Percentiles rank a stretch among this genome's conserved stretches.
Evolutionary conservation across 2,329 filamentous ascomycete genomes (phyloP).

Genomic region (Colletotrichum higginsianum): DNA sequence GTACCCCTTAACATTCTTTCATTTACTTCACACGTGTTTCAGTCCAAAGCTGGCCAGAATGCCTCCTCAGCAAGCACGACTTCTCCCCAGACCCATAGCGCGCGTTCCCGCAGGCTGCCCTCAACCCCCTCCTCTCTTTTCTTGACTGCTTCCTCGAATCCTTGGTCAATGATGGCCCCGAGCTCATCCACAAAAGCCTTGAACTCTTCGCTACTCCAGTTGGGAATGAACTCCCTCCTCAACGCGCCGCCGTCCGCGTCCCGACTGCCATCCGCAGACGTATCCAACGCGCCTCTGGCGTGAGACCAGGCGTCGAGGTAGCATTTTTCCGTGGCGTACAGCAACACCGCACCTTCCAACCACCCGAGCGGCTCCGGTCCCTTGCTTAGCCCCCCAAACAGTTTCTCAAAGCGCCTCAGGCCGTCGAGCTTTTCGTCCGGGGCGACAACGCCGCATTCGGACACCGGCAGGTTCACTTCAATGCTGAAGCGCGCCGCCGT

Average conservation of each 20-base stretch:
- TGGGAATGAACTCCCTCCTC: slow-evolving; percentile 75
- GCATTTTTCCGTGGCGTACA: slow-evolving; percentile 82
- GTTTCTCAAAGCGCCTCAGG: slow-evolving; percentile 56
- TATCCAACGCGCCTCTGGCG: slow-evolving; percentile 57
- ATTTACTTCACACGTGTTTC: not conserved
- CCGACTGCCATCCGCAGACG: slow-evolving; percentile 33
- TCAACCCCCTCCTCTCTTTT: slow-evolving; percentile 50
- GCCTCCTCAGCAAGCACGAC: slow-evolving; percentile 70
- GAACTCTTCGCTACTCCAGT: slow-evolving; percentile 77
- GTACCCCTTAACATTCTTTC: no score
- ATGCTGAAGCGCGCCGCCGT: slow-evolving; percentile 74
- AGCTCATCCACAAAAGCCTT: slow-evolving; percentile 70
- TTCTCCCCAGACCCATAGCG: slow-evolving; percentile 62
- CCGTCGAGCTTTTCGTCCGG: slow-evolving; percentile 56
- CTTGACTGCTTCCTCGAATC: slow-evolving; percentile 59
- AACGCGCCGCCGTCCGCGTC: slow-evolving; percentile 77
- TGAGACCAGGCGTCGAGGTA: slow-evolving; percentile 74
- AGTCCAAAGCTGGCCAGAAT: slow-evolving; percentile 67
- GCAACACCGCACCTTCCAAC: slow-evolving; percentile 79
- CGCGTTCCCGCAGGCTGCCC: slow-evolving; percentile 54
- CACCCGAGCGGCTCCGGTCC: slow-evolving; percentile 62
- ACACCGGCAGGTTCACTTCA: slow-evolving; percentile 57
- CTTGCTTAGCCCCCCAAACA: slow-evolving; percentile 69
- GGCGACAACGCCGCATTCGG: slow-evolving; percentile 43
- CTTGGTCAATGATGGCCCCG: slow-evolving; percentile 68